Evolutionary conservation across 2,329 filamentous ascomycete genomes (phyloP), one percentile per base, ranked within the genome.

Genomic region (Beauveria caledonica): DNA sequence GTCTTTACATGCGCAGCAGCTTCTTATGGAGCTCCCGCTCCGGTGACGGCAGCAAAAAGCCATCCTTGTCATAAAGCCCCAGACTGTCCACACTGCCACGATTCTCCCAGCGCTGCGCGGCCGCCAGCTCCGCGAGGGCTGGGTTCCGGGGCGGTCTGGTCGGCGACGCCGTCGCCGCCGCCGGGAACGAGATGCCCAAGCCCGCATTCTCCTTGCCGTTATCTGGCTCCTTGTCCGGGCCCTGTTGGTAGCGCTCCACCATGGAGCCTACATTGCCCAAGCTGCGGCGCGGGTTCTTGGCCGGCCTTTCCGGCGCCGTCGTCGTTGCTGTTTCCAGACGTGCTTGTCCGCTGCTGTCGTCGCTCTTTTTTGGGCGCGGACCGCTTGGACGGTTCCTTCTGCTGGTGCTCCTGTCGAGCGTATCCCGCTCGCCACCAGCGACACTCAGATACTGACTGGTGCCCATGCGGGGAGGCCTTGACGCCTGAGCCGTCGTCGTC

Each of bases 371-470:
- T 29, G 48, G 48, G 9, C 56, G 45, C 23, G 45, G 56, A 23
- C 56, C 46, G 46, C 45, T 23, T 4, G 23, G 36, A 8, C 64
- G 57, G n/a, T 46, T 63, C 25, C 63, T 63, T 25, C 62, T 64
- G 57, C 64, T 60, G 15, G 55, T 66, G 9, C 54, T 60, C 9
- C 54, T 60, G 6, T 60, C 60, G 11, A 15, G 33, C 5, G 13
- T 36, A 13, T 36, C 11, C 11, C 48, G 25, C 3, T 60, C 7
- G 55, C 8, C 19, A 36, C 23, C 15, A 25, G 27, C 42, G 2
- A 82, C 69, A 62, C 72, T 73, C 45, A 81, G 73, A 63, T 82
- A 83, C 59, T 81, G 77, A 60, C 72, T 73, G 23, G 71, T 73
- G 1, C 78, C 76, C 9, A 71, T 77, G 51, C 64, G 67, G 21